Evolutionary conservation across 345 rosid genomes (phyloP).

Genomic region (Arabidopsis suecica): DNA sequence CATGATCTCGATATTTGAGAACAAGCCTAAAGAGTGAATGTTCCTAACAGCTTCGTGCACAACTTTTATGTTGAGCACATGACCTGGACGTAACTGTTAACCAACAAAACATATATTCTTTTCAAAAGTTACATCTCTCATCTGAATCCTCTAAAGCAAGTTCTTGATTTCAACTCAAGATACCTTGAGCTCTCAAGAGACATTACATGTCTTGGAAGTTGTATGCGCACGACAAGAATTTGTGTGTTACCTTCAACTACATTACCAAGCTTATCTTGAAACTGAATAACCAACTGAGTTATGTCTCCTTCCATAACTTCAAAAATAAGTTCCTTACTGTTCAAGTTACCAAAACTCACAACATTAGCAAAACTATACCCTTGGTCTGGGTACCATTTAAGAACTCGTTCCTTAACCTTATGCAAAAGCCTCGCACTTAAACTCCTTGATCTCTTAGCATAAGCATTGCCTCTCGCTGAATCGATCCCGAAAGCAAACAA

Average conservation of each 20-base stretch:
- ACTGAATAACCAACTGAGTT: slow-evolving; percentile 70
- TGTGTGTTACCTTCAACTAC: slow-evolving; percentile 82
- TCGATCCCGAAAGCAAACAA: slow-evolving; percentile 59
- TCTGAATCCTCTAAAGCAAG: background rate
- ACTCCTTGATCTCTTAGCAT: slow-evolving; percentile 74
- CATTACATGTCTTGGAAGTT: slow-evolving; percentile 71
- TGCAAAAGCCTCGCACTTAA: slow-evolving; percentile 77
- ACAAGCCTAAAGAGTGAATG: slow-evolving; percentile 70
- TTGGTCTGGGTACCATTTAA: slow-evolving; percentile 87
- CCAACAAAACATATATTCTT: slow-evolving; percentile 18
- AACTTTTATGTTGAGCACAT: slow-evolving; percentile 81
- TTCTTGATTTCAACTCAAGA: background rate
- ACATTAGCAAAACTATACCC: slow-evolving; percentile 81
- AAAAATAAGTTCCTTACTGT: slow-evolving; percentile 76
- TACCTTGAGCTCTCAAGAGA: background rate
- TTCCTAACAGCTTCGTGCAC: slow-evolving; percentile 82
- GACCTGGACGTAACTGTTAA: slow-evolving; percentile 73
- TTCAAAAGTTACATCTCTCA: background rate
- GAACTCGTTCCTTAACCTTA: slow-evolving; percentile 74
- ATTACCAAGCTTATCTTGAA: slow-evolving; percentile 87
- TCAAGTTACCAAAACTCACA: slow-evolving; percentile 75
- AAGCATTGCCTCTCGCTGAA: slow-evolving; percentile 61
- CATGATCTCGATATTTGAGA: slow-evolving; percentile 77
- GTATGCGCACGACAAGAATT: slow-evolving; percentile 67
- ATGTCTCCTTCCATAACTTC: slow-evolving; percentile 94